phyloP scores from a whole-genome alignment of 805 yeast species.

The Hanseniaspora lindneri region DNA sequence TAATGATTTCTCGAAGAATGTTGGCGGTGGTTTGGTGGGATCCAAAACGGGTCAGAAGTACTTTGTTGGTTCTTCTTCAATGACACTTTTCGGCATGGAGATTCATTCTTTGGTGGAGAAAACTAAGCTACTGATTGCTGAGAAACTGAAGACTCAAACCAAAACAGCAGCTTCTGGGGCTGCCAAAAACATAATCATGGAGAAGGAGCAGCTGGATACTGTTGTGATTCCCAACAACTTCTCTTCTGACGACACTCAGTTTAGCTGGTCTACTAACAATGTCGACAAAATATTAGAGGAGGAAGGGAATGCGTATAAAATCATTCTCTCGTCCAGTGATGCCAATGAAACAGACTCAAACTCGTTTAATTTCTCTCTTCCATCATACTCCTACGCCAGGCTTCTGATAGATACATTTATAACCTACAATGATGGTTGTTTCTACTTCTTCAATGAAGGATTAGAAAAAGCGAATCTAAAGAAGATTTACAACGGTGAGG shows the following conservation, averaged over 20 bases:
- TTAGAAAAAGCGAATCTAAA: conserved; percentile 54
- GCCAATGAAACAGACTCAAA: conserved; percentile 33
- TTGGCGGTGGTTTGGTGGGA: conserved; percentile 57
- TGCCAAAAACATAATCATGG: conserved; percentile 17
- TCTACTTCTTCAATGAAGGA: conserved; percentile 76
- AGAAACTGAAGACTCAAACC: conserved; percentile 17
- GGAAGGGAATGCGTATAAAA: conserved; percentile 66
- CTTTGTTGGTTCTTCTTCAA: conserved; percentile 70
- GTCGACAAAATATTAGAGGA: conserved; percentile 53
- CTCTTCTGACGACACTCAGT: conserved; percentile 17
- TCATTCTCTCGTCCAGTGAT: conserved; percentile 54
- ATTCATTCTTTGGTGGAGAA: conserved; percentile 47
- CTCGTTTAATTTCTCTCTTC: conserved; percentile 58
- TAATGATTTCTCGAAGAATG: conserved; percentile 56
- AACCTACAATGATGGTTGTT: conserved; percentile 72
- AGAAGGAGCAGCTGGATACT: not conserved
- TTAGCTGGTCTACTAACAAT: conserved; percentile 17
- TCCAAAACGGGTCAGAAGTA: conserved; percentile 65
- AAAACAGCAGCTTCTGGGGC: not conserved
- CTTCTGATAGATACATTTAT: conserved; percentile 62
- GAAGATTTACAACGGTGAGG: conserved; percentile 43
- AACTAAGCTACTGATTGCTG: conserved; percentile 27
- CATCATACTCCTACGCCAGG: conserved; percentile 67
- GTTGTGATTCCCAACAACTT: conserved; percentile 10
- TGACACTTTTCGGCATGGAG: conserved; percentile 70